A percentile compares a stretch with the other conserved stretches of the same genome.
Evolutionary conservation across 768 basidiomycete species (phyloP).

Genomic region (Phaffia tasmanica): DNA sequence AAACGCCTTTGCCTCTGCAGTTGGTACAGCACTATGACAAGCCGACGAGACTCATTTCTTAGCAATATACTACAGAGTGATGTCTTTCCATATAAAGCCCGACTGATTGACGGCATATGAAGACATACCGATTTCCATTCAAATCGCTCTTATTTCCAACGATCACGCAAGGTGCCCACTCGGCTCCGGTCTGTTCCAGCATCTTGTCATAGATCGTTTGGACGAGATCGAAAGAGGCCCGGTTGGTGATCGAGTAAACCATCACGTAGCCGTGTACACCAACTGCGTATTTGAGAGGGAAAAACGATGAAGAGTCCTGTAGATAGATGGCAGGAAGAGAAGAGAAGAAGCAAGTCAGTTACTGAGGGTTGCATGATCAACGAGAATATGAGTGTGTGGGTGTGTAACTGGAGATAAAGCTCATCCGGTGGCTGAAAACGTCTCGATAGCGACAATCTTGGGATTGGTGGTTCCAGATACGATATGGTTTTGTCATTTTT

Average conservation of each 20-base stretch:
- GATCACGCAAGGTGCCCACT: slow-evolving; percentile 25
- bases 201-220: slow-evolving; percentile 27
- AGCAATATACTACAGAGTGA: not conserved
- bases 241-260: slow-evolving; percentile 26
- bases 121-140: slow-evolving; percentile 12
- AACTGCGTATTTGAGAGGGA: slow-evolving; percentile 27
- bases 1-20: slow-evolving; percentile 21
- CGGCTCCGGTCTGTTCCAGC: slow-evolving; percentile 26
- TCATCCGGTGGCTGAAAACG: too few relatives aligned
- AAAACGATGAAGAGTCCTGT: slow-evolving; percentile 26
- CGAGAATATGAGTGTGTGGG: not conserved
- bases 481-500: too few relatives aligned
- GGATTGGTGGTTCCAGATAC: too few relatives aligned
- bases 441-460: too few relatives aligned
- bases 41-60: not conserved
- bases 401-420: not conserved
- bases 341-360: not conserved
- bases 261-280: slow-evolving; percentile 25
- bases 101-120: not conserved
- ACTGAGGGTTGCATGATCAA: not conserved
- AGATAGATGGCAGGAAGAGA: not conserved
- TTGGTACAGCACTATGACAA: slow-evolving; percentile 12
- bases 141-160: slow-evolving; percentile 27
- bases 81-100: not conserved
- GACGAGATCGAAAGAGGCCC: slow-evolving; percentile 24